Percentiles rank a stretch among this genome's conserved stretches.
These are phyloP conservation scores for Eremochloa ophiuroides DNA, from an alignment of 176 grass and related monocot species.

Conservation along the genomic window DNA sequence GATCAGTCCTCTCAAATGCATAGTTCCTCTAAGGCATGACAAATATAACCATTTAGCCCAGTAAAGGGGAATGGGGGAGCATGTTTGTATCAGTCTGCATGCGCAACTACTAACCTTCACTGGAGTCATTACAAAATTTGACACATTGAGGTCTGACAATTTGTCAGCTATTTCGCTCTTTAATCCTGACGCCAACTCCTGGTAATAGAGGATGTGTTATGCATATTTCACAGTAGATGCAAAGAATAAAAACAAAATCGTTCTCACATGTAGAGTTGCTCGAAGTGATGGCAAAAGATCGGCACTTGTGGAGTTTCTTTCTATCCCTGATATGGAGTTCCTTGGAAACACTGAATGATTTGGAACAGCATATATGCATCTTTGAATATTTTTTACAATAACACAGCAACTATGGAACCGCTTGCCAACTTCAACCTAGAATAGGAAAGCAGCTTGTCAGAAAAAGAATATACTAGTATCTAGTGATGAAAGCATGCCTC, in stretches of 20 bases:
- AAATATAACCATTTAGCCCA: constrained; percentile 19
- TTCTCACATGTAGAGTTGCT: constrained; percentile 70
- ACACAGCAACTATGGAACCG: constrained; percentile 79
- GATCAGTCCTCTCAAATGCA: constrained; percentile 88
- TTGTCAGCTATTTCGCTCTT: constrained; percentile 85
- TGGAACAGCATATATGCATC: constrained; percentile 96
- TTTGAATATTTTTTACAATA: constrained; percentile 87
- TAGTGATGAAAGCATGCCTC: not conserved
- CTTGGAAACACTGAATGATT: constrained; percentile 63
- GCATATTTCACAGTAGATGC: not conserved
- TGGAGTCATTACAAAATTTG: constrained; percentile 83
- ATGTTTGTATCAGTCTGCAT: not conserved
- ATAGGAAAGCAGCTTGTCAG: constrained; percentile 32
- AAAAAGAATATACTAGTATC: not conserved
- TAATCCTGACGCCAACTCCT: constrained; percentile 79
- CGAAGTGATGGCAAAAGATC: constrained; percentile 51
- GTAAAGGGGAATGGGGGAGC: not conserved
- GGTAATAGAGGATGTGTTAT: constrained; percentile 29
- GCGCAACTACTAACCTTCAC: constrained; percentile 65
- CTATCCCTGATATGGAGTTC: constrained; percentile 41
- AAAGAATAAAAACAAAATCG: constrained; percentile 16
- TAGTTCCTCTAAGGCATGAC: constrained; percentile 75
- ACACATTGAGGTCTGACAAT: constrained; percentile 80
- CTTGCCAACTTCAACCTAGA: constrained; percentile 70
- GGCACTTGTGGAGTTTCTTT: constrained; percentile 40